A percentile compares a stretch with the other conserved stretches of the same genome.
phyloP scores from a whole-genome alignment of 148 eudicot species.

The Rhododendron simsii region DNA sequence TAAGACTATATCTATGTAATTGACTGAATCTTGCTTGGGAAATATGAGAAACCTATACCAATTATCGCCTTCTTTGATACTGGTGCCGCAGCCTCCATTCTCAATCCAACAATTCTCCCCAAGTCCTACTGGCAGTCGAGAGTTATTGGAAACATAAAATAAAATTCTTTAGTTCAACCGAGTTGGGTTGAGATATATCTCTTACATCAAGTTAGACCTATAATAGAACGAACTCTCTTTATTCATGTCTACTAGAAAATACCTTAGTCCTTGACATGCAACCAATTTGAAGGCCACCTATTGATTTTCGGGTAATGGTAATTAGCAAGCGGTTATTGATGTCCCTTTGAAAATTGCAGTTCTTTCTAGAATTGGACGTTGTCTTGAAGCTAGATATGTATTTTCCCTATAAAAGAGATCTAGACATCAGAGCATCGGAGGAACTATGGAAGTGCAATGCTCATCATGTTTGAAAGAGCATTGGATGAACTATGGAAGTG shows the following conservation, averaged over 20 bases:
- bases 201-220: neutral
- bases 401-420: neutral
- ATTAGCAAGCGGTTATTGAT: neutral
- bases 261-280: neutral
- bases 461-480: neutral
- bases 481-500: neutral
- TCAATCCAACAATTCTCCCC: too few relatives aligned
- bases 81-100: too few relatives aligned
- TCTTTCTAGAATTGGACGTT: neutral
- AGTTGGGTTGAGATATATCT: neutral
- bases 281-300: neutral
- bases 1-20: neutral
- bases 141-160: neutral
- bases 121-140: too few relatives aligned
- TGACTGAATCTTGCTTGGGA: neutral
- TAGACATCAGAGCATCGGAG: neutral
- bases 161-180: neutral
- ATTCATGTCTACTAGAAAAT: neutral
- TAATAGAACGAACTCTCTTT: neutral
- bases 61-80: too few relatives aligned
- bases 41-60: too few relatives aligned
- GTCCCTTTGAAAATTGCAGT: neutral
- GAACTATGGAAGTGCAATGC: neutral
- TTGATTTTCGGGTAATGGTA: neutral
- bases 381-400: neutral